Evolutionary conservation across 371 early-diverging fungal species (phyloP), one percentile per base, ranked within the genome.

Genomic region (Basidiobolus meristosporus): DNA sequence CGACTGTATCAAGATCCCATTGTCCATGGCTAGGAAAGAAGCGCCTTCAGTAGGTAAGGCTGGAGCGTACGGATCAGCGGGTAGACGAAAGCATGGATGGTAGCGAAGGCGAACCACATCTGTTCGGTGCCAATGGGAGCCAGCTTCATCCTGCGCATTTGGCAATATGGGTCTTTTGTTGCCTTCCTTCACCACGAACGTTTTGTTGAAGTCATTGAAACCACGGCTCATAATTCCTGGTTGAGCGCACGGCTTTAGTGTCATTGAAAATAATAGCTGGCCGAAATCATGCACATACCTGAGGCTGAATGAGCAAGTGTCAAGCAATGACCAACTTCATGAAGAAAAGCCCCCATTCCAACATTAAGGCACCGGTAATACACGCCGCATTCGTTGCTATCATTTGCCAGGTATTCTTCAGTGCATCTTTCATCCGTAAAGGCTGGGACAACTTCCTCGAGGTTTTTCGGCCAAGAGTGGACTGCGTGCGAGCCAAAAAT

Each of bases 211-310:
- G 39, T 77, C 63, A 34, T 73, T 67, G 48, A 58, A 78, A 1
- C 78, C 78, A 22, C 78, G 61, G 11, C 47, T 45, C 78, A 77
- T 77, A 18, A 77, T n/a, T n/a, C n/a, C n/a, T n/a, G n/a, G n/a
- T n/a, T n/a, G n/a, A n/a, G n/a, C n/a, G n/a, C n/a, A n/a, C n/a
- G n/a, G n/a, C n/a, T n/a, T n/a, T n/a, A n/a, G n/a, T n/a, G n/a
- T n/a, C n/a, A n/a, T n/a, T n/a, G n/a, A n/a, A n/a, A n/a, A n/a
- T n/a, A n/a, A n/a, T n/a, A n/a, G n/a, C n/a, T n/a, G n/a, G n/a
- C n/a, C n/a, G n/a, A n/a, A n/a, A n/a, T n/a, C n/a, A n/a, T n/a
- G n/a, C n/a, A n/a, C n/a, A n/a, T 60, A 7, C 77, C 60, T 3
- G 54, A 47, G 2, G 67, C 60, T 0, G 77, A 62, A 52, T 78